Conservation (phyloP, 129 eudicot genomes). For the Smallanthus sonchifolius region DNA sequence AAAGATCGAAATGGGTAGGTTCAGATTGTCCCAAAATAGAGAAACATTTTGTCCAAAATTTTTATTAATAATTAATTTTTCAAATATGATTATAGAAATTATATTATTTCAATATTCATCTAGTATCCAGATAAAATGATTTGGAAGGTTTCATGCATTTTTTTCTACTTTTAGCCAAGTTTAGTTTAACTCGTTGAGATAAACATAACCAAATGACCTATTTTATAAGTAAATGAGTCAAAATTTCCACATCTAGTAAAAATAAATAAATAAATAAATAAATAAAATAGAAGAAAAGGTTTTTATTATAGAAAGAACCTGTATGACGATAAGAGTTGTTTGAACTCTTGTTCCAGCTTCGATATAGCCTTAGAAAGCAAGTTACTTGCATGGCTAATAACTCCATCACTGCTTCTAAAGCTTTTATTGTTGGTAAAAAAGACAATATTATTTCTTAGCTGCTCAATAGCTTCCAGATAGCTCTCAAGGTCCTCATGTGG, state of each 20-base stretch:
- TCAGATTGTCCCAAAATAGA: background rate
- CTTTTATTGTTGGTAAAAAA: slow-evolving; percentile 85
- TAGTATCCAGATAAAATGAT: background rate
- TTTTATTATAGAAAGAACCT: slow-evolving; percentile 44
- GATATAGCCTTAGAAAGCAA: slow-evolving; percentile 83
- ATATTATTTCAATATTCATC: background rate
- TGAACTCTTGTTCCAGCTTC: slow-evolving; percentile 94
- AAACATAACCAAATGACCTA: background rate
- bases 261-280: background rate
- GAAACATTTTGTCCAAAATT: background rate
- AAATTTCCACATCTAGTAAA: background rate
- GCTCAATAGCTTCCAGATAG: slow-evolving; percentile 88
- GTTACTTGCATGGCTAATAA: slow-evolving; percentile 75
- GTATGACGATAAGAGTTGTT: slow-evolving; percentile 69
- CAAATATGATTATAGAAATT: background rate
- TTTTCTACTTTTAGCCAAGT: background rate
- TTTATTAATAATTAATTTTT: background rate
- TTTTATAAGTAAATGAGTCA: background rate
- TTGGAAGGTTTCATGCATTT: background rate
- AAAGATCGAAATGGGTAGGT: background rate
- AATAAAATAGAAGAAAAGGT: background rate
- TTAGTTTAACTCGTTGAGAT: background rate
- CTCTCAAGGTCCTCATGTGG: slow-evolving; percentile 98
- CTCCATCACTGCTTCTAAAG: slow-evolving; percentile 91
- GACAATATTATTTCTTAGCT: slow-evolving; percentile 66